Percentiles rank a stretch among this genome's conserved stretches.
These are phyloP conservation scores for Boletellus sp. DNA, from an alignment of 1,284 basidiomycete species.

Conservation along the genomic window DNA sequence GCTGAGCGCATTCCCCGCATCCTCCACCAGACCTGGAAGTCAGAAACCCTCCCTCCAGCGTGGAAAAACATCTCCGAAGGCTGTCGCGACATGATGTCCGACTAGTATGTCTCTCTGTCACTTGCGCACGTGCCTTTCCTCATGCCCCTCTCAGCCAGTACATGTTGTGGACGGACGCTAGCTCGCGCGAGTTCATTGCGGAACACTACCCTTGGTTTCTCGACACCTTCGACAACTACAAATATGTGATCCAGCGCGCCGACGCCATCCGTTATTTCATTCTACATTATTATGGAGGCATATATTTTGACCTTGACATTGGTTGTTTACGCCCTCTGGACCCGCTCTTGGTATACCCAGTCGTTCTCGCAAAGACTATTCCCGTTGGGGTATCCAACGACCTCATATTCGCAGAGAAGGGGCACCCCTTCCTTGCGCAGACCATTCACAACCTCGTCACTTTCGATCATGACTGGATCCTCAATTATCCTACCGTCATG, in stretches of 20 bases:
- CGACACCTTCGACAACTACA: slow-evolving; percentile 88
- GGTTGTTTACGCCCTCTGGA: slow-evolving; percentile 91
- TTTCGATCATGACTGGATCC: slow-evolving; percentile 92
- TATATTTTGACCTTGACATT: slow-evolving; percentile 97
- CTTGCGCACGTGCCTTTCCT: slow-evolving; percentile 16
- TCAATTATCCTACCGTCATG: slow-evolving; percentile 99
- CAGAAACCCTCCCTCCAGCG: slow-evolving; percentile 76
- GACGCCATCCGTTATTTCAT: slow-evolving; percentile 98
- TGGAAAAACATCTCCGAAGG: slow-evolving; percentile 81
- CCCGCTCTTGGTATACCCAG: slow-evolving; percentile 83
- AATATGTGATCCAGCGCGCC: slow-evolving; percentile 93
- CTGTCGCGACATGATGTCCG: slow-evolving; percentile 86
- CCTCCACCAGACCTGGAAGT: slow-evolving; percentile 99
- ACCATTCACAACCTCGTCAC: slow-evolving; percentile 88
- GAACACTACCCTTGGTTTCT: slow-evolving; percentile 90
- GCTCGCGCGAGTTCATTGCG: slow-evolving; percentile 87
- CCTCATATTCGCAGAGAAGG: slow-evolving; percentile 87
- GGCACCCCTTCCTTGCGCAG: slow-evolving; percentile 88
- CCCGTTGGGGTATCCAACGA: slow-evolving; percentile 98
- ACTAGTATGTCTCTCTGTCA: slow-evolving; percentile 71
- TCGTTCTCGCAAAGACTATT: slow-evolving; percentile 91
- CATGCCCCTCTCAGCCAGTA: slow-evolving; percentile 64
- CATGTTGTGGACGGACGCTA: slow-evolving; percentile 95
- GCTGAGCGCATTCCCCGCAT: slow-evolving; percentile 85
- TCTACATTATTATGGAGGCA: slow-evolving; percentile 90